Conservation (phyloP, 1,284 basidiomycete species). For the Polyporus tsugae region DNA sequence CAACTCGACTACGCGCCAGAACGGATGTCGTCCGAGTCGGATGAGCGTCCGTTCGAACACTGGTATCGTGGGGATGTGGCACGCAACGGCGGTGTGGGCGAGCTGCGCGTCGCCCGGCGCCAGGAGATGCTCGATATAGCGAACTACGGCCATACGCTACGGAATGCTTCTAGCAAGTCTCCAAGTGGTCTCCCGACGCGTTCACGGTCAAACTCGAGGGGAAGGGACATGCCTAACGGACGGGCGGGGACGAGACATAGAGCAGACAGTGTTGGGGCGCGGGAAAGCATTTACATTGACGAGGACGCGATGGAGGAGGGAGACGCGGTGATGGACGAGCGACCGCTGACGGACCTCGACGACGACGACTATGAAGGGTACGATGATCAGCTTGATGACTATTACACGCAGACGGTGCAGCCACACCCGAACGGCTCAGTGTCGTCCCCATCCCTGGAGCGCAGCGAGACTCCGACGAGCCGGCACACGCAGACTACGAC, state of each 20-base stretch:
- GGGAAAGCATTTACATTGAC: slow-evolving; percentile 74
- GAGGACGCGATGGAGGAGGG: slow-evolving; percentile 56
- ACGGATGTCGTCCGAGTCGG: slow-evolving; percentile 73
- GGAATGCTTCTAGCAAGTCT: slow-evolving; percentile 35
- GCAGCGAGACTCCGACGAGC: slow-evolving; percentile 31
- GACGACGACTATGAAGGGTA: slow-evolving; percentile 37
- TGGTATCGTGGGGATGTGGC: slow-evolving; percentile 85
- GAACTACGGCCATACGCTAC: slow-evolving; percentile 69
- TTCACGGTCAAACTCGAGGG: slow-evolving; percentile 41
- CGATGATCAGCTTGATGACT: slow-evolving; percentile 38
- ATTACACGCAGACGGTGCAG: slow-evolving; percentile 37
- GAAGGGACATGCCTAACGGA: slow-evolving; percentile 29
- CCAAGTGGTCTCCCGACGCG: slow-evolving; percentile 32
- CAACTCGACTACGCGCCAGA: slow-evolving; percentile 37
- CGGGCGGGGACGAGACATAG: slow-evolving; percentile 43
- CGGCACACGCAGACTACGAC: slow-evolving; percentile 27
- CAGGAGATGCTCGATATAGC: slow-evolving; percentile 86
- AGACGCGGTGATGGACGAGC: slow-evolving; percentile 71
- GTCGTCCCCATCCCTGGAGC: slow-evolving; percentile 35
- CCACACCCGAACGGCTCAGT: slow-evolving; percentile 35
- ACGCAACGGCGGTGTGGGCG: slow-evolving; percentile 82
- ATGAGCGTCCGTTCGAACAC: slow-evolving; percentile 81
- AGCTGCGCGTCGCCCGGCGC: slow-evolving; percentile 71
- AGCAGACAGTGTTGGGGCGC: slow-evolving; percentile 65
- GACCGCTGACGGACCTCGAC: slow-evolving; percentile 69